phyloP scores from a whole-genome alignment of 2,329 filamentous ascomycete species.

The Xylariaceae sp. region DNA sequence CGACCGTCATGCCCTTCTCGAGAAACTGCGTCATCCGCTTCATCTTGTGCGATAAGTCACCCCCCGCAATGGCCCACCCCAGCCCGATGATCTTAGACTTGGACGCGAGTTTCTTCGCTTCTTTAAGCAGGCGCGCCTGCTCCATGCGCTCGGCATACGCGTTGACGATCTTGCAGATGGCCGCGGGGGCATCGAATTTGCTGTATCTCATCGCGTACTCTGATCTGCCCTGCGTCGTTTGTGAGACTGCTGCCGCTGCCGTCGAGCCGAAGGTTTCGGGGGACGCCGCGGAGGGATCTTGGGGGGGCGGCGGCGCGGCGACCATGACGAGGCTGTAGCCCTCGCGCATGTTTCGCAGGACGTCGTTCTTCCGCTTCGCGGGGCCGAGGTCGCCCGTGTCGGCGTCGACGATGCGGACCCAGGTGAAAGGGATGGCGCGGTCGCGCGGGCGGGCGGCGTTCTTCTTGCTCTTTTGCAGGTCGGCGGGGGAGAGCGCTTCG shows the following conservation, averaged over 20 bases:
- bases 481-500: not conserved
- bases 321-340: constrained; percentile 27
- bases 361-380: constrained; percentile 20
- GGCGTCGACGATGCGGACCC: constrained; percentile 31
- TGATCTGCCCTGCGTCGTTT: too few species aligned
- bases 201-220: too few species aligned
- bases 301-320: constrained; percentile 22
- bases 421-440: constrained; percentile 41
- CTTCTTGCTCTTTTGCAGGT: constrained; percentile 7
- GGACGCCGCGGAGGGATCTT: constrained; percentile 30
- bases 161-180: constrained; percentile 66
- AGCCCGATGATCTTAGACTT: constrained; percentile 75
- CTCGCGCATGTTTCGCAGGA: constrained; percentile 16
- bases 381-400: constrained; percentile 12
- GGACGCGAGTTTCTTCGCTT: constrained; percentile 36
- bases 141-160: constrained; percentile 42
- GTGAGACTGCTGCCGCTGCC: constrained; percentile 23
- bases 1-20: constrained; percentile 69
- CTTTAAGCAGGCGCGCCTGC: constrained; percentile 39
- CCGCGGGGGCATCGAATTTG: too few species aligned
- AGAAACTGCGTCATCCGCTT: constrained; percentile 66
- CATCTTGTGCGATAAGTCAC: constrained; percentile 72
- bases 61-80: constrained; percentile 77
- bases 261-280: constrained; percentile 33
- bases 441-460: constrained; percentile 36